Evolutionary conservation across 257 asterid genomes (phyloP).

Genomic region (Oldenlandia corymbosa): DNA sequence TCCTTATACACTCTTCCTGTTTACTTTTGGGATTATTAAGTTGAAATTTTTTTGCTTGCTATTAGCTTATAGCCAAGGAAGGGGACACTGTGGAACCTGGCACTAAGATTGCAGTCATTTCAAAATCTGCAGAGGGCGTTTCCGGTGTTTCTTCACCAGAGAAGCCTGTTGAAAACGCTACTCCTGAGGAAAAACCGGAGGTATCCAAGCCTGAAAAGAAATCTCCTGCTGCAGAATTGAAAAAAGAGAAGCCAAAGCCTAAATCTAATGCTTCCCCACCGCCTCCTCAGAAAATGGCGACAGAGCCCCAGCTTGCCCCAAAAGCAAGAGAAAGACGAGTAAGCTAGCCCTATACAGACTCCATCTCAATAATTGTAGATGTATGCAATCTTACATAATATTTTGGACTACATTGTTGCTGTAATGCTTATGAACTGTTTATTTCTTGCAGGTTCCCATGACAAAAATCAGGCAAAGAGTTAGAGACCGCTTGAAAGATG

Average conservation of each 20-base stretch:
- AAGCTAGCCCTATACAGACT: slow-evolving; percentile 22
- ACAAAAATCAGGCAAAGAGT: slow-evolving; percentile 95
- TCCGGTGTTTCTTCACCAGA: slow-evolving; percentile 81
- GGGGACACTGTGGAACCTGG: slow-evolving; percentile 98
- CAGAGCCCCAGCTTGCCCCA: slow-evolving; percentile 94
- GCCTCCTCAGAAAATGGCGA: slow-evolving; percentile 56
- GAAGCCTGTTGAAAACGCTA: slow-evolving; percentile 55
- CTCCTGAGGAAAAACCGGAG: slow-evolving; percentile 58
- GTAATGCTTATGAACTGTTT: slow-evolving; percentile 8
- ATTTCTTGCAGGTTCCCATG: slow-evolving; percentile 74
- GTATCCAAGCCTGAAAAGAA: slow-evolving; percentile 50
- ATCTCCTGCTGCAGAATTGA: slow-evolving; percentile 33
- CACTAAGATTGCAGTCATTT: slow-evolving; percentile 74
- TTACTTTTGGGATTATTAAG: slow-evolving; percentile 16
- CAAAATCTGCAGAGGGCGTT: slow-evolving; percentile 82
- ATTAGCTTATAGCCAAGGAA: slow-evolving; percentile 81
- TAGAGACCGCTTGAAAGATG: slow-evolving; percentile 91
- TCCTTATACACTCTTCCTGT: no score
- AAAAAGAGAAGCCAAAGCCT: slow-evolving; percentile 51
- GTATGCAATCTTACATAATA: slow-evolving; percentile 2
- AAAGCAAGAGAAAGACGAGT: slow-evolving; percentile 96
- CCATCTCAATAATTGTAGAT: not conserved
- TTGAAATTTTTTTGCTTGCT: slow-evolving; percentile 4
- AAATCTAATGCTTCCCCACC: slow-evolving; percentile 41
- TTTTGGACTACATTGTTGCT: not conserved